These are phyloP conservation scores for Arabis alpina DNA, from an alignment of 345 rosid genomes.

Conservation along the genomic window DNA sequence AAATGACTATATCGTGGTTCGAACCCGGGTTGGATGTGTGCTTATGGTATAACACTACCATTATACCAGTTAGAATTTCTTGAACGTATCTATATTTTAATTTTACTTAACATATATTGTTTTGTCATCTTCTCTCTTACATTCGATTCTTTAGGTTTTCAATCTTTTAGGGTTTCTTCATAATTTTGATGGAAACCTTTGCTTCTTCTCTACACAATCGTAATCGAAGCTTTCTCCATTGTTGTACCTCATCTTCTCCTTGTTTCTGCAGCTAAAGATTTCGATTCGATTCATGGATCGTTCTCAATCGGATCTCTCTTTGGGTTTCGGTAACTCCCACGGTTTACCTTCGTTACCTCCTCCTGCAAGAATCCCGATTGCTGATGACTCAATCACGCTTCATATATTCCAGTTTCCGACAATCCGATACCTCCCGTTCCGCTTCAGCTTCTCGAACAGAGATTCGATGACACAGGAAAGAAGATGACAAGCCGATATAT, in stretches of 20 bases:
- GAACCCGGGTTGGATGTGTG: too few relatives aligned
- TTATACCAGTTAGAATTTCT: too few relatives aligned
- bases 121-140: too few relatives aligned
- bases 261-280: constrained; percentile 2
- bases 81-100: too few relatives aligned
- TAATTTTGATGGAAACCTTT: constrained; percentile 30
- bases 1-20: too few relatives aligned
- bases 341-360: constrained; percentile 36
- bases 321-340: constrained; percentile 46
- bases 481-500: too few relatives aligned
- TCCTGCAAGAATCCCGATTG: constrained; percentile 36
- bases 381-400: constrained; percentile 54
- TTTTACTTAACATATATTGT: too few relatives aligned
- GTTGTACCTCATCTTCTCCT: too few relatives aligned
- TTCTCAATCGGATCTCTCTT: constrained; percentile 49
- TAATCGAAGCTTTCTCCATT: too few relatives aligned
- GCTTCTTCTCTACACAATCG: not conserved
- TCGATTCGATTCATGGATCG: constrained; percentile 47
- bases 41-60: too few relatives aligned
- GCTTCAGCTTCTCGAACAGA: constrained; percentile 52
- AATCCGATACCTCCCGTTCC: constrained; percentile 44
- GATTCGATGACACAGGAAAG: constrained; percentile 34
- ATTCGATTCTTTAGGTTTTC: constrained; percentile 30
- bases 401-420: constrained; percentile 47
- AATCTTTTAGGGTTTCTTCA: constrained; percentile 27